Base-by-base conservation (phyloP, 2,329 filamentous ascomycete species). In the Fusarium drepaniforme region DNA sequence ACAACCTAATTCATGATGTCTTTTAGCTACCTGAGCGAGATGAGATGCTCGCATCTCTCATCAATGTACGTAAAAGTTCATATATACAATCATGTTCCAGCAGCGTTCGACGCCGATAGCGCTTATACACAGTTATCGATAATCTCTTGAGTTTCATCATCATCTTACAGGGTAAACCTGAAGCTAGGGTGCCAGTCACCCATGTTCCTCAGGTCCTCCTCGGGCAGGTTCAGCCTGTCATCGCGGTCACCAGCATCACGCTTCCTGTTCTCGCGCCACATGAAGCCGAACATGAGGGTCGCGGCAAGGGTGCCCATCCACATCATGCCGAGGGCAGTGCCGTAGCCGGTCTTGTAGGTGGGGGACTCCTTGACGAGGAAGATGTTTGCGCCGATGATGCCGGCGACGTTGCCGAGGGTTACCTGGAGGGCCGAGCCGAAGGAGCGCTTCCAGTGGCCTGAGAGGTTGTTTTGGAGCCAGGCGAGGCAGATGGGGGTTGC, bases 381-480 rank as follows among this genome's bases (percentile, higher is more conserved):
- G 64, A 90, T 85, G 72, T 90, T 89, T 57, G 66, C 64, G 57
- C 75, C 77, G 15, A 90, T 82, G 59, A 89, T 86, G 5, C 88
- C 88, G 0, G 84, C 86, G 9, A 85, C 72, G 77, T 90, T 90
- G 15, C 88, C 88, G 7, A 89, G 83, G 68, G 85, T 77, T 58
- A 80, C 72, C 82, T 86, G 86, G 71, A 90, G 83, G 18, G 88
- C 89, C 23, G 88, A 84, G 8, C 85, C 85, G 33, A 91, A 84
- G 0, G 85, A 83, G 21, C 88, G 85, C 81, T 91, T 91, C 79
- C 89, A 90, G 77, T 90, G 88, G 1, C 89, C 89, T 1, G 84
- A 85, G 73, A 90, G 84, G 72, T 89, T 89, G 77, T 91, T 90
- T 67, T 85, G 76, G 12, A 91, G 81, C 89, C 90, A 92, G 8